Evolutionary conservation across 1,139 yeast species (phyloP).

Genomic region (Scheffersomyces illinoinensis): DNA sequence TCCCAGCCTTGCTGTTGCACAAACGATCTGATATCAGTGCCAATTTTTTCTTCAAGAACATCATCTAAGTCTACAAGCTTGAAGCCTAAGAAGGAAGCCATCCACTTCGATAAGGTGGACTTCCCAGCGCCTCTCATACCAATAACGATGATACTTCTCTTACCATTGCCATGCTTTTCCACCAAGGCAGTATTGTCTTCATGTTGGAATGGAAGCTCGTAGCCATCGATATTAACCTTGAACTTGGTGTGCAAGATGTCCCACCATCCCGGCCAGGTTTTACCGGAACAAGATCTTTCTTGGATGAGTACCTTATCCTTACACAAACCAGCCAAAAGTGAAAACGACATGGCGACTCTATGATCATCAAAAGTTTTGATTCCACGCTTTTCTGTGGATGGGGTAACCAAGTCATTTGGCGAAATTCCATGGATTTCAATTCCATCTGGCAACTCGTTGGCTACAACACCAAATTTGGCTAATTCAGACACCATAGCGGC

Average conservation of each 20-base stretch:
- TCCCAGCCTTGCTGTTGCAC: conserved; percentile 84
- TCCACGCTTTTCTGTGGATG: conserved; percentile 51
- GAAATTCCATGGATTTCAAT: conserved; percentile 76
- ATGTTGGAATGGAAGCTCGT: conserved; percentile 36
- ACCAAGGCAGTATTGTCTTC: conserved; percentile 13
- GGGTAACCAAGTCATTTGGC: conserved; percentile 48
- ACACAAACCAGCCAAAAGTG: conserved; percentile 69
- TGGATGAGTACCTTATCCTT: conserved; percentile 65
- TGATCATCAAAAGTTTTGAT: conserved; percentile 89
- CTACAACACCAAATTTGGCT: conserved; percentile 84
- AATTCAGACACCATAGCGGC: conserved; percentile 91
- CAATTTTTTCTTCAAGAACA: conserved; percentile 57
- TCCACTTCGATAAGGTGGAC: conserved; percentile 80
- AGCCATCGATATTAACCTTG: conserved; percentile 68
- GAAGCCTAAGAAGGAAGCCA: conserved; percentile 71
- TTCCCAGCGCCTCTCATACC: conserved; percentile 99
- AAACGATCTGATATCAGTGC: conserved; percentile 62
- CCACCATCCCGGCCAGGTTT: conserved; percentile 99
- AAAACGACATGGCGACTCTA: conserved; percentile 97
- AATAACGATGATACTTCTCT: conserved; percentile 72
- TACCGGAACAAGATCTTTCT: conserved; percentile 91
- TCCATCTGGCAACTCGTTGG: conserved; percentile 89
- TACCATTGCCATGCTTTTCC: conserved; percentile 28
- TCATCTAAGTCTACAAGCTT: conserved; percentile 77
- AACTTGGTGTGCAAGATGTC: conserved; percentile 77